Evolutionary conservation across 192 early-diverging fungal species (phyloP), one percentile per base, ranked within the genome.

Genomic region (Funneliformis mosseae): DNA sequence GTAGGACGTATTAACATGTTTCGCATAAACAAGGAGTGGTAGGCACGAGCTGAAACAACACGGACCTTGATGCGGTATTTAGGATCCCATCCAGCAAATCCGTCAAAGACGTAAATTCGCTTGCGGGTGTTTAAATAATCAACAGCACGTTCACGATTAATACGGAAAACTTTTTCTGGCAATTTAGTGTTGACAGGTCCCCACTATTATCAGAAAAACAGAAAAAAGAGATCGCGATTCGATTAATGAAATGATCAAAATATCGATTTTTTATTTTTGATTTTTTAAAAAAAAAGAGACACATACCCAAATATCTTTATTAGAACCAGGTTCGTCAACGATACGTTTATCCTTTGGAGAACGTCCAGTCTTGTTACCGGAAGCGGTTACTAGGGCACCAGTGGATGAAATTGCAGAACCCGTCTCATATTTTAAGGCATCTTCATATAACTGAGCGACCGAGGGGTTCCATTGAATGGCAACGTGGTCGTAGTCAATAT

Each of bases 1-100:
- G 96, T 96, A 43, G 97, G 96, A 77, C 97, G 95, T 85, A 99
- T 97, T 82, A 99, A 90, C 96, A 99, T 99, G 91, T 99, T 99
- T 90, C 90, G 89, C 97, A 99, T 99, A 87, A 99, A 99, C 81
- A 99, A 88, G 41, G 93, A 91, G 85, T 99, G 96, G 89, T 99
- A 98, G 55, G 97, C 96, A 80, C 96, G 93, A 42, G 96, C 92
- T 83, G 95, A 96, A 79, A 99, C 93, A 28, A 97, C 91, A 77
- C 97, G 95, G 63, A 99, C 94, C 90, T 99, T 99, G 89, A 97
- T 95, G 79, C 97, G 92, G 91, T 99, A 95, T 89, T 96, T 96
- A 82, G 96, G 94, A 85, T 99, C 97, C 97, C 97, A 99, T 25
- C 97, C 97, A 76, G 97, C 97, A 76, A 87, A 99, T 14, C 96